Evolutionary conservation across 2,329 filamentous ascomycete genomes (phyloP), one percentile per base, ranked within the genome.

Genomic region (Chaetomiaceae sp.): DNA sequence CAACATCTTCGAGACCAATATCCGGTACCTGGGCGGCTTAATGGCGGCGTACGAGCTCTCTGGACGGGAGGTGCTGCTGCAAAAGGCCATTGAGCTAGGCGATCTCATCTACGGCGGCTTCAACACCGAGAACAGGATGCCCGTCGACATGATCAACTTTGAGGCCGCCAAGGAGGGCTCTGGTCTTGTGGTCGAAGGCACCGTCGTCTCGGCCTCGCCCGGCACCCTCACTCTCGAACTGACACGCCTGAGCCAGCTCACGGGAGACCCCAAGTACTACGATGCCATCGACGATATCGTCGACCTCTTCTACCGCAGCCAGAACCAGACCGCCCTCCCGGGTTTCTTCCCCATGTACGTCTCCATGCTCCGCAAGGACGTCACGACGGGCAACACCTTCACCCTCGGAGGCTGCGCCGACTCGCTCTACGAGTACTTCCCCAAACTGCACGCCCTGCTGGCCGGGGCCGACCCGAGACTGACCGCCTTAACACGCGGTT

Each of bases 201-300:
- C 54, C 1, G 73, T 77, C n/a, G 71, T 72, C 3, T 69, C 68
- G 1, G 75, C 75, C 19, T 72, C 71, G 8, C 71, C 71, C 9
- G 86, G 87, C 22, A 87, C 84, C 11, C 72, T 91, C 48, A 82
- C 80, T 8, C 68, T 91, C 53, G 88, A 91, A 64, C 87, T 91
- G 63, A 89, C 85, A 3, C 75, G 87, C 4, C 72, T 91, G 37
- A 81, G 82, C 11, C 87, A 90, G 68, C 71, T 91, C 53, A 90
- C 87, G 0, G 81, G 81, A 47, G 77, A 90, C 55, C 70, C 79
- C 51, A 89, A 85, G 65, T 91, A 88, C 70, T 90, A 87, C 66
- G 86, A 89, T 67, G 87, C 86, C 4, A 80, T 88, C 51, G 82
- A 85, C 52, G 78, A 85, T 17, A 79, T 91, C 52, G 89, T 87